Evolutionary conservation across 2,329 filamentous ascomycete species (phyloP), one percentile per base, ranked within the genome.

Genomic region (Epichloe elymi): DNA sequence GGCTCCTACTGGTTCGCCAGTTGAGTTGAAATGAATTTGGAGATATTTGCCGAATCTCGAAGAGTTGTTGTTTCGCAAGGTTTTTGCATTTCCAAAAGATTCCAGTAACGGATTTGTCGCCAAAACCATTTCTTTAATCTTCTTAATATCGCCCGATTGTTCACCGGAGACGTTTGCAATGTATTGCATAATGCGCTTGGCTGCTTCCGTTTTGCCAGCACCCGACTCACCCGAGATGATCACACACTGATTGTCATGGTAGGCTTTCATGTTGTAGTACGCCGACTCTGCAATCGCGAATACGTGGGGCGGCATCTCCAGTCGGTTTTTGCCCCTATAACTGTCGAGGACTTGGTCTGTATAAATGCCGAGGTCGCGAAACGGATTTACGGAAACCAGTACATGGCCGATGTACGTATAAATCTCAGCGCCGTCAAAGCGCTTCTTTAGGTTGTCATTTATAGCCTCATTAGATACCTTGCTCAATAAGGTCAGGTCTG

Each of bases 371-470:
- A 95, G 77, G 65, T 98, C 93, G 65, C 88, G 83, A 70, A 98
- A 98, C 37, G 93, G 93, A 70, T 98, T 98, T 68, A 98, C 93
- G 39, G 93, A 97, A 60, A 98, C 93, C 78, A 98, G 71, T 70
- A 98, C 93, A 85, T 97, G 91, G 73, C 93, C 93, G 67, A 98
- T 98, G 70, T 98, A 98, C 64, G 93, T 98, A 74, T 98, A 98
- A 67, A 98, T 98, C 72, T 98, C 91, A 68, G 79, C 85, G 76
- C 91, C 90, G 66, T 97, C 88, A 70, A 98, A 98, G 55, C 93
- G 83, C 74, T 97, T 94, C 77, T 96, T 95, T 68, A 98, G 68
- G 68, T 98, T 98, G 52, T 97, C 93, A 73, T 98, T 98, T 75
- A 98, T 98, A 55, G 91, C 90, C 69, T 98, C 93, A 69, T 98